Conservation (phyloP, 2,329 filamentous ascomycete species). For the Tolypocladium guangdongense region DNA sequence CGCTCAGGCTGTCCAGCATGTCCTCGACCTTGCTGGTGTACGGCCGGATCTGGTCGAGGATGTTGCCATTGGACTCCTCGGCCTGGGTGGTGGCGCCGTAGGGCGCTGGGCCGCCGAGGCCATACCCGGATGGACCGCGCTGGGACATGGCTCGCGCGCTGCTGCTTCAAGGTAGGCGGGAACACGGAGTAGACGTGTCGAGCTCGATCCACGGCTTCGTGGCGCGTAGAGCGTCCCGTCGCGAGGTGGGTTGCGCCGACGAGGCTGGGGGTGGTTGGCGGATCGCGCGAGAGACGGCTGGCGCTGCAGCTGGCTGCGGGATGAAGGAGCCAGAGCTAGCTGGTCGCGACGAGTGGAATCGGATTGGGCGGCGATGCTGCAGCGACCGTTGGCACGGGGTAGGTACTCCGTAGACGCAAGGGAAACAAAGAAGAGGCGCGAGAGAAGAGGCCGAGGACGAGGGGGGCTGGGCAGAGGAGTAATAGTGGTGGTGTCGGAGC, state of each 20-base stretch:
- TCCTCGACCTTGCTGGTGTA: slow-evolving; percentile 99
- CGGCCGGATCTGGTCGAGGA: slow-evolving; percentile 76
- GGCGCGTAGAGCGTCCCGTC: neutral
- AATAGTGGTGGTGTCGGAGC: neutral
- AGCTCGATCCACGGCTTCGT: neutral
- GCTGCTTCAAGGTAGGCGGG: neutral
- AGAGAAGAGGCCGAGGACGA: slow-evolving; percentile 1
- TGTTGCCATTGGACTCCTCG: slow-evolving; percentile 45
- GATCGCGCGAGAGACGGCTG: neutral
- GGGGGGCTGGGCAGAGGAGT: neutral
- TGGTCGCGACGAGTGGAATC: neutral
- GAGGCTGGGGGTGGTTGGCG: neutral
- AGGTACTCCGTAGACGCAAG: neutral
- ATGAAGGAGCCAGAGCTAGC: neutral
- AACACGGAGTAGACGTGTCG: neutral
- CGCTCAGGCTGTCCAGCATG: slow-evolving; percentile 72
- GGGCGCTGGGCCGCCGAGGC: slow-evolving; percentile 59
- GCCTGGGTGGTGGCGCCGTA: slow-evolving; percentile 48
- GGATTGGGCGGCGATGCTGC: neutral
- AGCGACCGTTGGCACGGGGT: neutral
- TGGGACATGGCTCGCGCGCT: slow-evolving; percentile 23
- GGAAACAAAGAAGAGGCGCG: neutral
- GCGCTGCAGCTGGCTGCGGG: neutral
- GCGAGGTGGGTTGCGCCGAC: neutral
- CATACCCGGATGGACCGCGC: slow-evolving; percentile 67